phyloP scores from a whole-genome alignment of 345 rosid species.

The Luvunga scandens region DNA sequence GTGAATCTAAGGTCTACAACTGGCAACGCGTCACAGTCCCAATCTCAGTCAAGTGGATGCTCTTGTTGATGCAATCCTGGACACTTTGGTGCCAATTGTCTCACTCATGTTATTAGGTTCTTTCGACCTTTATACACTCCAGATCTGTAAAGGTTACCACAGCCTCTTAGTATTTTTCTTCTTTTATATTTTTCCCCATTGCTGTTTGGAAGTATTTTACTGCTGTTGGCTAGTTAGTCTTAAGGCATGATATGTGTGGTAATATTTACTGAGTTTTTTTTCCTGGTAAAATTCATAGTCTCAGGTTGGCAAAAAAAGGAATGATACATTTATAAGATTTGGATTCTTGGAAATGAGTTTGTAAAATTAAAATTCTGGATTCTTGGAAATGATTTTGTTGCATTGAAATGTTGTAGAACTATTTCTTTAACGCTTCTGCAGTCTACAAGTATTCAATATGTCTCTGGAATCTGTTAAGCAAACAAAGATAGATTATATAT shows the following conservation, averaged over 20 bases:
- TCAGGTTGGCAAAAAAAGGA: background rate
- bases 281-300: background rate
- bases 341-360: background rate
- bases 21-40: conserved; percentile 58
- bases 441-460: background rate
- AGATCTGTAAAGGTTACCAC: conserved; percentile 5
- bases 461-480: background rate
- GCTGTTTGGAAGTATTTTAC: background rate
- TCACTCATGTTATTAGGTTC: background rate
- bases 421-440: background rate
- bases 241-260: background rate
- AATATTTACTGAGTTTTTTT: background rate
- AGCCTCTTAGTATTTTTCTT: background rate
- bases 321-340: background rate
- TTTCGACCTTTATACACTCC: background rate
- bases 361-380: background rate
- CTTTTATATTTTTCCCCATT: background rate
- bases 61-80: conserved; percentile 43
- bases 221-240: background rate
- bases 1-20: conserved; percentile 79
- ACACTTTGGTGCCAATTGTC: background rate
- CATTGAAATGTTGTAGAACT: background rate
- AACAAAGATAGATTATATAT: no score
- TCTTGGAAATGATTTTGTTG: background rate
- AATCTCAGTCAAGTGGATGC: conserved; percentile 77